A percentile compares a stretch with the other conserved stretches of the same genome.
Evolutionary conservation across 2,329 filamentous ascomycete species (phyloP).

Genomic region (Penicillium sp.): DNA sequence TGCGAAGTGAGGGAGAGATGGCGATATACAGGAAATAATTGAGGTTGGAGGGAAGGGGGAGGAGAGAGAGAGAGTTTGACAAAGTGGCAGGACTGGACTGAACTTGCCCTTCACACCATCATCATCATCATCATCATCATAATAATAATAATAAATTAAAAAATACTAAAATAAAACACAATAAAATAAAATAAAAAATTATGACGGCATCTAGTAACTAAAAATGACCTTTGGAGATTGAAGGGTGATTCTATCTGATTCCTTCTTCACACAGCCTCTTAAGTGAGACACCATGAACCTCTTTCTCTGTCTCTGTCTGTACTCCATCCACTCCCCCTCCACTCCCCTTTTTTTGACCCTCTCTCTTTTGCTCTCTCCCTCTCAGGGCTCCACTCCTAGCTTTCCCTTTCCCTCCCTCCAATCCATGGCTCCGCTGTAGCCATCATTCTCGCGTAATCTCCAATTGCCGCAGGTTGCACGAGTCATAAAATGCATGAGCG

Average conservation of each 20-base stretch:
- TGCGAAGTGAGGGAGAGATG: background rate
- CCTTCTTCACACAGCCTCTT: conserved; percentile 1
- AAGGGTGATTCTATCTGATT: conserved; percentile 12
- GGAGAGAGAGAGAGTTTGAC: background rate
- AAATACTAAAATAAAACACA: too few relatives aligned
- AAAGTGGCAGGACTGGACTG: background rate
- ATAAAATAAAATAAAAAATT: background rate
- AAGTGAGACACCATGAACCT: conserved; percentile 24
- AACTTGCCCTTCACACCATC: too few relatives aligned
- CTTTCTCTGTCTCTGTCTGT: background rate
- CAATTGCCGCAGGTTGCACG: background rate
- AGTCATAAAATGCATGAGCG: conserved; percentile 9
- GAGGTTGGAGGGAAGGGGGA: background rate
- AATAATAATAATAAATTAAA: too few relatives aligned
- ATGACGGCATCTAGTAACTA: background rate
- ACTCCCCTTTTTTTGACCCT: background rate
- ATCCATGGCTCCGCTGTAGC: conserved; percentile 17
- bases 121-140: too few relatives aligned
- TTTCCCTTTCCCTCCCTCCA: conserved; percentile 6
- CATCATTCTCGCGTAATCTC: conserved; percentile 25
- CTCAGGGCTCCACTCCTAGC: background rate
- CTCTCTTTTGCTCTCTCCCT: background rate
- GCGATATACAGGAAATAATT: too few relatives aligned
- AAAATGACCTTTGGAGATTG: background rate
- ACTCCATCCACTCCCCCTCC: background rate